A percentile compares a stretch with the other conserved stretches of the same genome.
phyloP scores from a whole-genome alignment of 495 filamentous ascomycete genomes.

The Neurospora sp. region DNA sequence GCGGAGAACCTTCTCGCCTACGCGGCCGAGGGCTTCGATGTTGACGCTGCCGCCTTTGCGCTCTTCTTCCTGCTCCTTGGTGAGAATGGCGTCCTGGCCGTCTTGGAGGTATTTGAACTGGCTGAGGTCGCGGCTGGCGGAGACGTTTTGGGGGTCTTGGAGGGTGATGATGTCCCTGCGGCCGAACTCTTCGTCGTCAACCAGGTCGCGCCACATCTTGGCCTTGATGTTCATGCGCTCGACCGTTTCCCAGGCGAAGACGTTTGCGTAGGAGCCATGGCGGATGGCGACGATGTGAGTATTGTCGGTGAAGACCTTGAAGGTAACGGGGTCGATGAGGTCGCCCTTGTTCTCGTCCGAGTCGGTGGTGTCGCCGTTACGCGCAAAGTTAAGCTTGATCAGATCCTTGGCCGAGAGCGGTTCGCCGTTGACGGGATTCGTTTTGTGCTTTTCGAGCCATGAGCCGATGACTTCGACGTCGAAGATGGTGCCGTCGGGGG shows the following conservation, averaged over 20 bases:
- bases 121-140: conserved; percentile 71
- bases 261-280: conserved; percentile 72
- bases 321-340: conserved; percentile 91
- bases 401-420: conserved; percentile 72
- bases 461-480: conserved; percentile 78
- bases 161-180: conserved; percentile 92
- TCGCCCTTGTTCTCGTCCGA: conserved; percentile 51
- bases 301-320: conserved; percentile 95
- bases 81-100: conserved; percentile 58
- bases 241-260: conserved; percentile 91
- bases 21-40: conserved; percentile 60
- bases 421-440: conserved; percentile 78
- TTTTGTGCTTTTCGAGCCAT: conserved; percentile 88
- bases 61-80: conserved; percentile 39
- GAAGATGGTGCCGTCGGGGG: conserved; percentile 66
- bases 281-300: conserved; percentile 88
- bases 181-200: conserved; percentile 78
- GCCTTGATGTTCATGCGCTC: conserved; percentile 94
- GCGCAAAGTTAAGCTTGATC: conserved; percentile 81
- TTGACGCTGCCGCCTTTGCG: conserved; percentile 59
- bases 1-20: conserved; percentile 77
- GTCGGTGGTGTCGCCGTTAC: conserved; percentile 63
- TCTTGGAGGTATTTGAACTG: conserved; percentile 86
- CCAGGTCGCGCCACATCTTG: conserved; percentile 90
- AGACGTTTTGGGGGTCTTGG: conserved; percentile 83